Percentiles rank a stretch among this genome's conserved stretches.
These are phyloP conservation scores for Dothistroma pini DNA, from an alignment of 2,329 filamentous ascomycete species.

Conservation along the genomic window DNA sequence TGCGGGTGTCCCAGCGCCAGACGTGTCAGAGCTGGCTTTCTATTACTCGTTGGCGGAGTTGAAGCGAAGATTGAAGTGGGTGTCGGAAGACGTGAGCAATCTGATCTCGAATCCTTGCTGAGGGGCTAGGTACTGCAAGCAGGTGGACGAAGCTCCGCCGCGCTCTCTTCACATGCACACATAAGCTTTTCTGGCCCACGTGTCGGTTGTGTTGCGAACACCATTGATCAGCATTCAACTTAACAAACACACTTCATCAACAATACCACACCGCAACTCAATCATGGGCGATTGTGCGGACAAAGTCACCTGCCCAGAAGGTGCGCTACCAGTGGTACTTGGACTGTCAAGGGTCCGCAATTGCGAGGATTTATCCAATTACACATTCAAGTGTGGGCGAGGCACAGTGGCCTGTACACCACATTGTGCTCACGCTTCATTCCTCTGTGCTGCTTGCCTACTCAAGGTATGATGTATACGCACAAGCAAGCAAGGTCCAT, in stretches of 20 bases:
- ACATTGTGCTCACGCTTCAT: background rate
- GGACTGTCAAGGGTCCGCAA: background rate
- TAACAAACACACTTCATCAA: background rate
- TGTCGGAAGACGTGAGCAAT: constrained; percentile 7
- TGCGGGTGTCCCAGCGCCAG: background rate
- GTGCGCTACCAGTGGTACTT: background rate
- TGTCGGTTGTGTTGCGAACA: background rate
- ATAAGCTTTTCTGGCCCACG: background rate
- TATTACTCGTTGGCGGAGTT: constrained; percentile 8
- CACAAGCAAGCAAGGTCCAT: background rate
- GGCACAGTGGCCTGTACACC: background rate
- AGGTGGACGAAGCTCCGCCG: background rate
- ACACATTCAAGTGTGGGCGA: background rate
- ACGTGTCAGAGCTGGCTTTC: constrained; percentile 5
- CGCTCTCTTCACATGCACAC: no score
- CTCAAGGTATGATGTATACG: background rate
- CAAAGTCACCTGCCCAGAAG: background rate
- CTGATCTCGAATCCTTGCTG: constrained; percentile 2
- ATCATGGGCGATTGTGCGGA: background rate
- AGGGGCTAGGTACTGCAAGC: background rate
- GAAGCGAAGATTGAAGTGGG: constrained; percentile 10
- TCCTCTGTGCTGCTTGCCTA: background rate
- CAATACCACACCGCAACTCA: no score
- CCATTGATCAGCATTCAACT: background rate
- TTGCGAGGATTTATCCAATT: background rate